Evolutionary conservation across 208 protist genomes (phyloP), one percentile per base, ranked within the genome.

Genomic region (Leishmania gerbilli): DNA sequence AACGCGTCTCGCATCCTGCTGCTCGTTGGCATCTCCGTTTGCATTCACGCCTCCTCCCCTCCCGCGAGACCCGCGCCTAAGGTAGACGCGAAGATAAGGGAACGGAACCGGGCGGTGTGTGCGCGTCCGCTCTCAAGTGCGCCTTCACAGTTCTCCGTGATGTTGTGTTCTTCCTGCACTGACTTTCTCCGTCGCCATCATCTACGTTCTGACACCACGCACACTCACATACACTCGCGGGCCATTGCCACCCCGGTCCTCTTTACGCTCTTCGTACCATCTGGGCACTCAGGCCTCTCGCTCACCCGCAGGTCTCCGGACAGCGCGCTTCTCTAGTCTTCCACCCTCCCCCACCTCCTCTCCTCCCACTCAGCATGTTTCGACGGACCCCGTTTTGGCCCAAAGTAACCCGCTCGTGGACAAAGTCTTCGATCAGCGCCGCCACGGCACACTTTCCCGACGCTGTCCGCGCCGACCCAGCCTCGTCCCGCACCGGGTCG

Each of bases 401-500:
- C 11, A 97, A 93, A 83, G 89, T 95, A 45, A 86, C 88, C 13
- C 90, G 93, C 24, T 90, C 90, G 45, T 97, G 93, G 93, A 93
- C 93, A 6, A 94, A 90, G 74, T 65, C 82, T 19, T 91, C 88
- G 7, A 93, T 95, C 79, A 88, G 80, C 65, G 85, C 81, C 31
- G 79, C 91, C 49, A 87, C 88, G 0, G 90, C 93, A 17, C 93
- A 97, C 82, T 97, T 97, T 74, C 93, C 92, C 0, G 90, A 94
- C 31, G 83, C 85, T 19, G 87, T 95, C 37, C 67, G 67, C 21
- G 91, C 76, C 0, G 94, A 97, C 82, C 94, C 94, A 2, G 91
- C 91, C 1, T 68, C 78, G 7, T 51, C 76, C n/a, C 91, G 94
- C 76, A 80, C 31, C 31, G 84, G 76, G 27, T 62, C 82, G 62